phyloP scores from a whole-genome alignment of 306 rosid genomes.

The Acacia melanoxylon region DNA sequence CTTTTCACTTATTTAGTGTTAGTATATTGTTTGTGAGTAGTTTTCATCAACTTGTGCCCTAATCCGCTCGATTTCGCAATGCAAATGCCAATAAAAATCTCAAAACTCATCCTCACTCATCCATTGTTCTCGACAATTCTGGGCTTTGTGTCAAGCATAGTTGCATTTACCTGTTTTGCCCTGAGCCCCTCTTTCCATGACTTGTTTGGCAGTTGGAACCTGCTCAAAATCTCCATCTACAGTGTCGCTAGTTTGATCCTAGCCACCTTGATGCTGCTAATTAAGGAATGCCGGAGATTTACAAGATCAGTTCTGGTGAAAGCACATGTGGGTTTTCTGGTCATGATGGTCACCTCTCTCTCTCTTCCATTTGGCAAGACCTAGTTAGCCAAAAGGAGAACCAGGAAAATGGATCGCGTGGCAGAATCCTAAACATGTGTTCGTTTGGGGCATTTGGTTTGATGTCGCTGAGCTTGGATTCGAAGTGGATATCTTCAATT shows the following conservation, averaged over 20 bases:
- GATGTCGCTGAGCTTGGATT: not conserved
- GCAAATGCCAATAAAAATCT: not conserved
- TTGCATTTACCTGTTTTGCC: constrained; percentile 6
- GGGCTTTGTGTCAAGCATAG: not conserved
- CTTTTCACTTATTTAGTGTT: too few relatives aligned
- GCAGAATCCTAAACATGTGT: not conserved
- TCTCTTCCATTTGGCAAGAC: constrained; percentile 3
- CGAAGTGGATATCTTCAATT: not conserved
- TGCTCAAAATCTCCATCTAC: not conserved
- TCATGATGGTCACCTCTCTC: not conserved
- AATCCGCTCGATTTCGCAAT: not conserved
- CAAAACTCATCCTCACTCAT: not conserved
- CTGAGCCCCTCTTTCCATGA: not conserved
- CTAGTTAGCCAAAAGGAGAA: not conserved
- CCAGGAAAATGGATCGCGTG: not conserved
- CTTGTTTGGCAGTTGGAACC: not conserved
- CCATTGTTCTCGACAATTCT: not conserved
- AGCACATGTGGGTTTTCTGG: not conserved
- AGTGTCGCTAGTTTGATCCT: not conserved
- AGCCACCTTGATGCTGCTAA: not conserved
- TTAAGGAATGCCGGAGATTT: not conserved
- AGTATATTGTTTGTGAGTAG: too few relatives aligned
- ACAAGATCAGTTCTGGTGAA: not conserved
- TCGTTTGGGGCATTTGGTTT: not conserved
- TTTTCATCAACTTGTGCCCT: not conserved